Evolutionary conservation across 371 early-diverging fungal species (phyloP).

Genomic region (Syncephalastrum racemosum): DNA sequence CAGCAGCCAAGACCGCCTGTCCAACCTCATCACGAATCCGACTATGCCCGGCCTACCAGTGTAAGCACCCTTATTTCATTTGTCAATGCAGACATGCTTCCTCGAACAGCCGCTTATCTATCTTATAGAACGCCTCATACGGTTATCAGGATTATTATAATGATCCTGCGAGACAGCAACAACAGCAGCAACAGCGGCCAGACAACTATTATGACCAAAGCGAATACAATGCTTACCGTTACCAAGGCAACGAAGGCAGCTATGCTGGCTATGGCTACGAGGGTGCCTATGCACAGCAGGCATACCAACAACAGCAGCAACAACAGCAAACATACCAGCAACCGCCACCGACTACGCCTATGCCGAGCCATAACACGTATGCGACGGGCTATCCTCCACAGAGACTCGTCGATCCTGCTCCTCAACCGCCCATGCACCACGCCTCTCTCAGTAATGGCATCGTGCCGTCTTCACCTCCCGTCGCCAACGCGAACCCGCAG

Average conservation of each 20-base stretch:
- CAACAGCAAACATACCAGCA: constrained; percentile 24
- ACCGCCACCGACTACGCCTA: constrained; percentile 10
- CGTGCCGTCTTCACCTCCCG: constrained; percentile 9
- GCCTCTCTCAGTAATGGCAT: neutral
- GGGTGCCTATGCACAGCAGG: constrained; percentile 19
- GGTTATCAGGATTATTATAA: constrained; percentile 15
- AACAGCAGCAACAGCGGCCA: constrained; percentile 2
- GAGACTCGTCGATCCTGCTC: constrained; percentile 8
- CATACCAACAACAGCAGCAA: constrained; percentile 3
- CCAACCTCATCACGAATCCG: constrained; percentile 12
- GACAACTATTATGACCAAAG: constrained; percentile 3
- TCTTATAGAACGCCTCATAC: constrained; percentile 13
- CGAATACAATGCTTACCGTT: neutral
- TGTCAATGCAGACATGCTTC: neutral
- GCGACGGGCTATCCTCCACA: constrained; percentile 13
- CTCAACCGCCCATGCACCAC: constrained; percentile 1
- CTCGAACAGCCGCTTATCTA: neutral
- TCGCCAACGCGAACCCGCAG: constrained; percentile 6
- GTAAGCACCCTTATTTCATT: constrained; percentile 8
- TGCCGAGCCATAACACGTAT: constrained; percentile 15
- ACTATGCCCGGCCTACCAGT: constrained; percentile 1
- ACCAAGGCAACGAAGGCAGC: constrained; percentile 1
- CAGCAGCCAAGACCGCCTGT: constrained; percentile 5
- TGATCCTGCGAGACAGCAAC: neutral
- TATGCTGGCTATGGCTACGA: constrained; percentile 3